Conservation (phyloP, 1,139 yeast genomes). For the Protomyces inundatus region DNA sequence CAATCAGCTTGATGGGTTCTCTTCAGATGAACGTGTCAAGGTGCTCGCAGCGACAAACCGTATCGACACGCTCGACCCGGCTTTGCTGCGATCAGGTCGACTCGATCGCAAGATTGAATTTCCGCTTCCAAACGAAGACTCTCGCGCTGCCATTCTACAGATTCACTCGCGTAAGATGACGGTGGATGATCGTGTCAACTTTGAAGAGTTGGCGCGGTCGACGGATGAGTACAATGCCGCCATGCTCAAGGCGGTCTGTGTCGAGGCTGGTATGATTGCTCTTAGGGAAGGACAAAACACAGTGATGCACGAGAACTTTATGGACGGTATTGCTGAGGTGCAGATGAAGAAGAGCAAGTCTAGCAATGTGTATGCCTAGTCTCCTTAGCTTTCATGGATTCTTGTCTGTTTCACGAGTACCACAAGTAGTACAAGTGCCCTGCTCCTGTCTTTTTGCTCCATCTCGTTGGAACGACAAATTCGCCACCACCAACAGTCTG, state of each 20-base stretch:
- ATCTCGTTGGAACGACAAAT: background rate
- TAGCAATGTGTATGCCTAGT: constrained; percentile 86
- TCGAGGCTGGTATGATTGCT: constrained; percentile 99
- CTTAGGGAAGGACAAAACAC: constrained; percentile 87
- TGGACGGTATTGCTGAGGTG: constrained; percentile 96
- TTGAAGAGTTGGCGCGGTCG: constrained; percentile 97
- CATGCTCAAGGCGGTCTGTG: constrained; percentile 94
- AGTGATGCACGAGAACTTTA: constrained; percentile 95
- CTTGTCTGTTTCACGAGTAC: background rate
- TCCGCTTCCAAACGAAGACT: constrained; percentile 95
- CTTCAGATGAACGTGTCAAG: constrained; percentile 95
- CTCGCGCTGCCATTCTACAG: constrained; percentile 86
- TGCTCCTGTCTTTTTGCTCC: background rate
- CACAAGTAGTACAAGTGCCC: background rate
- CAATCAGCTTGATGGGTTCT: constrained; percentile 96
- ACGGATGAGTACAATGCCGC: constrained; percentile 99
- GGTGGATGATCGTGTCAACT: constrained; percentile 85
- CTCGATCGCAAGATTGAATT: constrained; percentile 96
- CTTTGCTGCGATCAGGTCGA: constrained; percentile 92
- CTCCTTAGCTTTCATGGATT: background rate
- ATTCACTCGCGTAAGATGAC: constrained; percentile 97
- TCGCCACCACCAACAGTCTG: background rate
- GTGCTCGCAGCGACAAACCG: constrained; percentile 97
- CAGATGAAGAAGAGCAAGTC: constrained; percentile 95
- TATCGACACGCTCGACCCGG: constrained; percentile 96